Evolutionary conservation across 139 green algal genomes (phyloP).

Genomic region (Tetratostichococcus sp.): DNA sequence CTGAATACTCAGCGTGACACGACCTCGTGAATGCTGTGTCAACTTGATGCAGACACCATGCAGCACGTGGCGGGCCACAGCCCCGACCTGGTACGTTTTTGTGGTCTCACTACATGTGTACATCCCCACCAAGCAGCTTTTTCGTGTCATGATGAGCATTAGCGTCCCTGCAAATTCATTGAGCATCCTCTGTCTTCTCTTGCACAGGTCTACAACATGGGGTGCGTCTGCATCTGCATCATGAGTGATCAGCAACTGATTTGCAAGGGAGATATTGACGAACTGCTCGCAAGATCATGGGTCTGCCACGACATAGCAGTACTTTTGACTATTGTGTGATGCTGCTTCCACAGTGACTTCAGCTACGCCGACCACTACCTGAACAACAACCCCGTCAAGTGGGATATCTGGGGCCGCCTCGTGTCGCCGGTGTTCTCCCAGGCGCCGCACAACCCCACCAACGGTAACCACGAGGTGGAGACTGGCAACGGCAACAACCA

Average conservation of each 20-base stretch:
- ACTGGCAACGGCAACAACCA: neutral
- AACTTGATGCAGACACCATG: neutral
- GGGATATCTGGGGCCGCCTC: too few species aligned
- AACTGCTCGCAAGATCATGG: too few species aligned
- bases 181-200: too few species aligned
- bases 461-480: neutral
- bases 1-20: too few species aligned
- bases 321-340: too few species aligned
- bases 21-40: too few species aligned
- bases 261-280: too few species aligned
- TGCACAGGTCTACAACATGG: conserved; percentile 2
- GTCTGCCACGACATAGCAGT: too few species aligned
- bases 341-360: neutral
- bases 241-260: neutral
- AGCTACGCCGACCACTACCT: neutral
- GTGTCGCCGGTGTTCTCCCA: neutral
- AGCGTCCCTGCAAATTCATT: too few species aligned
- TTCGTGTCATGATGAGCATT: too few species aligned
- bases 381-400: neutral
- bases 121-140: too few species aligned
- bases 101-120: too few species aligned
- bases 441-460: neutral
- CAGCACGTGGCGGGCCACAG: neutral
- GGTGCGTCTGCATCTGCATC: neutral
- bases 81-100: neutral